A percentile compares a stretch with the other conserved stretches of the same genome.
Evolutionary conservation across 2,329 filamentous ascomycete genomes (phyloP).

Genomic region (Tolypocladium nubicola): DNA sequence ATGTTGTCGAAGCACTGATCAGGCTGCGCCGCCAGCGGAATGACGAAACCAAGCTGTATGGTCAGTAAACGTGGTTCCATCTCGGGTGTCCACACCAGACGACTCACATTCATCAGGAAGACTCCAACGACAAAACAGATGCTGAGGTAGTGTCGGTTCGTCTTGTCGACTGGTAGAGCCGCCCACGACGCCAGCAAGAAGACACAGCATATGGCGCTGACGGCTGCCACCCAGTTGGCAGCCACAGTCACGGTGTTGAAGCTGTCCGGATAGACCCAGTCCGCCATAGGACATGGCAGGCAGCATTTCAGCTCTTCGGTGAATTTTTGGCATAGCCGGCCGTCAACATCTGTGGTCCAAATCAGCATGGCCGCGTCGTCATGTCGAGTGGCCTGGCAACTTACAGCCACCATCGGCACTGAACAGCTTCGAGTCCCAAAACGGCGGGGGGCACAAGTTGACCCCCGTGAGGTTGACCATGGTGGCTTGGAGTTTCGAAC

Average conservation of each 20-base stretch:
- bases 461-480: slow-evolving; percentile 28
- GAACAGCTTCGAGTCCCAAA: slow-evolving; percentile 54
- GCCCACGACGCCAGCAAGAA: slow-evolving; percentile 75
- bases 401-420: slow-evolving; percentile 55
- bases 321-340: slow-evolving; percentile 41
- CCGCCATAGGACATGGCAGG: slow-evolving; percentile 77
- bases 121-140: slow-evolving; percentile 73
- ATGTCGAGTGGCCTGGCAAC: neutral
- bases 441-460: slow-evolving; percentile 53
- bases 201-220: slow-evolving; percentile 57
- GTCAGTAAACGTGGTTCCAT: slow-evolving; percentile 8
- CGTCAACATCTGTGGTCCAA: slow-evolving; percentile 40
- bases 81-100: neutral
- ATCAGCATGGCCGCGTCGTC: slow-evolving; percentile 2
- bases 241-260: slow-evolving; percentile 50
- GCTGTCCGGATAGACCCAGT: slow-evolving; percentile 59
- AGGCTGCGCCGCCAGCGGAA: slow-evolving; percentile 70
- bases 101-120: slow-evolving; percentile 66
- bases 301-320: slow-evolving; percentile 57
- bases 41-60: slow-evolving; percentile 71
- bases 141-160: slow-evolving; percentile 84
- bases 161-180: slow-evolving; percentile 75
- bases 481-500: slow-evolving; percentile 1
- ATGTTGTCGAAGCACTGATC: slow-evolving; percentile 81
- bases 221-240: slow-evolving; percentile 77